Base-by-base conservation (phyloP, 139 green algal species). In the Gonium pectorale region DNA sequence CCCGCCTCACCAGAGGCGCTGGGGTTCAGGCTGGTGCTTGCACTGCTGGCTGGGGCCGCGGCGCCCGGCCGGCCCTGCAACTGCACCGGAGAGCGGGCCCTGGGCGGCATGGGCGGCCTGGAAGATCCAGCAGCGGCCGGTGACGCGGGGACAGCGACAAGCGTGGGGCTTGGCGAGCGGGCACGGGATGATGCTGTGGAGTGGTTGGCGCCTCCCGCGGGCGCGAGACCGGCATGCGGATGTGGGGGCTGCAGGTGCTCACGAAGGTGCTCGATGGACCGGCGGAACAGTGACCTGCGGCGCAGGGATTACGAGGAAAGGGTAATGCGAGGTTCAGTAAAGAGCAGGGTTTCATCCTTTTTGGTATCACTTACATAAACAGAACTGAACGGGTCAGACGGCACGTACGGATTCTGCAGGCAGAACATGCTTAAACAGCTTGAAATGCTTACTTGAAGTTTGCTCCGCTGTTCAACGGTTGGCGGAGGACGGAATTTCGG, bases 271-370 rank as follows among this genome's bases (percentile, higher is more conserved):
- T 83, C 77, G 37, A 83, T 83, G 31, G 77, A 83, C 31, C 77
- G 77, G 62, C 77, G 77, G 63, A 83, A 83, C 27, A 83, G 43
- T 6, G 77, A 70, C 74, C 74, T 82, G 74, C n/a, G 62, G n/a
- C 11, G 24, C n/a, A 68, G n/a, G 19, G 56, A 21, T 64, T 26
- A n/a, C 56, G 56, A 21, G 56, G 8, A n/a, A n/a, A n/a, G n/a
- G n/a, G n/a, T n/a, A n/a, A n/a, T n/a, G n/a, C n/a, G n/a, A n/a
- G n/a, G 19, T 5, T 64, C 56, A 64, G 19, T 33, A n/a, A 11
- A 15, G 46, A 15, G 46, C 46, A 15, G 46, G 46, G 46, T 11
- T 54, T 15, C 46, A 15, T 11, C 11, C 13, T 11, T 11, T 11
- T 15, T 11, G 46, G 13, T 54, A 15, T 11, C 13, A 54, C 46